Evolutionary conservation across 805 yeast species (phyloP).

Genomic region (Yamadazyma paraphyllophila): DNA sequence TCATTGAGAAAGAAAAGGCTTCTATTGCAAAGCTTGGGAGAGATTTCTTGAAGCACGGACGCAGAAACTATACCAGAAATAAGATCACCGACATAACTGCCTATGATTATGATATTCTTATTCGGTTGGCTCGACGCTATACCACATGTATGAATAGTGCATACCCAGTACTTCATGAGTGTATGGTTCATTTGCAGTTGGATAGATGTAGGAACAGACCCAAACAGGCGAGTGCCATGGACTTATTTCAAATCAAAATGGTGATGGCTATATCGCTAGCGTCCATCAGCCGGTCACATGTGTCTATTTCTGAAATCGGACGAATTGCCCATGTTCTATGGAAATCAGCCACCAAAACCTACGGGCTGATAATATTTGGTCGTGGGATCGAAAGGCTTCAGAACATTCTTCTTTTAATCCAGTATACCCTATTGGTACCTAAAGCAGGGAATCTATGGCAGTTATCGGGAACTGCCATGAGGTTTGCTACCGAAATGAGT

Average conservation of each 20-base stretch:
- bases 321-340: conserved; percentile 14
- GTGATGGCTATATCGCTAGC: conserved; percentile 14
- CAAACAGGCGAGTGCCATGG: conserved; percentile 8
- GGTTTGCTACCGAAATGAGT: conserved; percentile 16
- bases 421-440: conserved; percentile 15
- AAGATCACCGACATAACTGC: conserved; percentile 11
- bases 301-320: conserved; percentile 14
- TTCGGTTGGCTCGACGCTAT: conserved; percentile 10
- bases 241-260: conserved; percentile 13
- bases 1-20: conserved; percentile 13
- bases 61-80: conserved; percentile 9
- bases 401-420: conserved; percentile 11
- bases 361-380: conserved; percentile 5
- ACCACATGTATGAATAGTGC: conserved; percentile 15
- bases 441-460: conserved; percentile 17
- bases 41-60: conserved; percentile 13
- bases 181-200: conserved; percentile 9
- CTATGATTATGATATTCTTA: conserved; percentile 11
- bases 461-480: conserved; percentile 15
- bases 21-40: conserved; percentile 13
- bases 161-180: conserved; percentile 15
- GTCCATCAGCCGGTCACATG: conserved; percentile 12
- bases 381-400: conserved; percentile 13
- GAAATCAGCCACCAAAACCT: conserved; percentile 12
- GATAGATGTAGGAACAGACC: conserved; percentile 9